Evolutionary conservation across 176 grass and related monocot genomes (phyloP).

Genomic region (Musa troglodytarum): DNA sequence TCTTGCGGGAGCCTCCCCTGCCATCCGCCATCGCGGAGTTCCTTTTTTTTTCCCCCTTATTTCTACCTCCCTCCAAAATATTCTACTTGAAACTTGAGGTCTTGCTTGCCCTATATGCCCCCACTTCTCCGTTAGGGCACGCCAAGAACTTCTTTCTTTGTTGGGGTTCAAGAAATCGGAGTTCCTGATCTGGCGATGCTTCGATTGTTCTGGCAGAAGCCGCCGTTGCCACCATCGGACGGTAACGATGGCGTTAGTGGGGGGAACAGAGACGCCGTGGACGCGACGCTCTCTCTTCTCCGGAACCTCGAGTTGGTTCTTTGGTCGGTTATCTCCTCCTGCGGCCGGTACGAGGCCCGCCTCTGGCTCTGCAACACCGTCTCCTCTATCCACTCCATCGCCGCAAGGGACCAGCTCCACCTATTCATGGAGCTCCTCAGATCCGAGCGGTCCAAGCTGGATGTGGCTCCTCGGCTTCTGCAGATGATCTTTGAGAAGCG

Average conservation of each 20-base stretch:
- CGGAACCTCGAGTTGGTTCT: conserved; percentile 44
- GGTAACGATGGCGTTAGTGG: conserved; percentile 1
- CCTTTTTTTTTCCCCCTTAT: not conserved
- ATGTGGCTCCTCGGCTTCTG: conserved; percentile 51
- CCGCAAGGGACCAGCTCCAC: conserved; percentile 25
- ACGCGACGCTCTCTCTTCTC: conserved; percentile 42
- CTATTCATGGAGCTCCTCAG: conserved; percentile 57
- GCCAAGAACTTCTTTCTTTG: not conserved
- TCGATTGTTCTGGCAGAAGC: conserved; percentile 40
- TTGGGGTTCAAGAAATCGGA: not conserved
- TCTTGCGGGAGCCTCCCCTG: conserved; percentile 27
- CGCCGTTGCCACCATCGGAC: not conserved
- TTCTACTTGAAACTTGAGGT: no score
- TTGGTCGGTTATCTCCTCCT: conserved; percentile 42
- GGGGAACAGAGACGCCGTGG: conserved; percentile 20
- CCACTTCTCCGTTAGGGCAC: not conserved
- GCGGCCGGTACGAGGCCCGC: conserved; percentile 52
- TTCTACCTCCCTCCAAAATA: not conserved
- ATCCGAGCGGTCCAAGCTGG: conserved; percentile 38
- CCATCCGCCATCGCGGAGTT: not conserved
- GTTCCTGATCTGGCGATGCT: conserved; percentile 28
- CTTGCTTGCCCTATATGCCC: not conserved
- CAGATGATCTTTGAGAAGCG: conserved; percentile 73
- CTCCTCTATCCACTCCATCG: conserved; percentile 54
- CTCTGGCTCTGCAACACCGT: conserved; percentile 64